phyloP scores from a whole-genome alignment of 257 asterid species.

The Salvia rosmarinus region DNA sequence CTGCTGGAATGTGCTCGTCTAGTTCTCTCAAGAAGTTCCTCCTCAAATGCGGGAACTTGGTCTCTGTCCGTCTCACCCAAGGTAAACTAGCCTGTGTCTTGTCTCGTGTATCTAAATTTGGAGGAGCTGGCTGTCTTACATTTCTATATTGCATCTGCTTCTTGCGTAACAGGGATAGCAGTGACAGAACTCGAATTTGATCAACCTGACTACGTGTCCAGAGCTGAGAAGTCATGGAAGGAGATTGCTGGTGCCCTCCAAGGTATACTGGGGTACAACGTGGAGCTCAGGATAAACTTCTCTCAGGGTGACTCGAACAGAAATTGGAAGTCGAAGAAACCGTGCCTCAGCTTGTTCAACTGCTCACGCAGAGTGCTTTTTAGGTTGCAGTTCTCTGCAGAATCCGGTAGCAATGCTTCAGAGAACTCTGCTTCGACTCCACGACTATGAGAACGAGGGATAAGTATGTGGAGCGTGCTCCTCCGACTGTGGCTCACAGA shows the following conservation, averaged over 20 bases:
- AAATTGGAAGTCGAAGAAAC: not conserved
- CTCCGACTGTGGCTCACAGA: not conserved
- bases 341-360: constrained; percentile 5
- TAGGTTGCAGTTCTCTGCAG: not conserved
- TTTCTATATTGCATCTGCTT: not conserved
- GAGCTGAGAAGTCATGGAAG: constrained; percentile 85
- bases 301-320: not conserved
- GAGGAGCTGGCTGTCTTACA: too few relatives aligned
- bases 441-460: not conserved
- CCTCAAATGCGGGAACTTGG: constrained; percentile 64
- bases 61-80: constrained; percentile 55
- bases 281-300: constrained; percentile 55
- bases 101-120: not conserved
- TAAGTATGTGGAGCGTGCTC: constrained; percentile 10
- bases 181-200: constrained; percentile 69
- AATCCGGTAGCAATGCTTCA: not conserved
- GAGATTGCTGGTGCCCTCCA: constrained; percentile 73
- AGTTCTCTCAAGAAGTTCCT: constrained; percentile 63
- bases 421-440: not conserved
- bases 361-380: not conserved
- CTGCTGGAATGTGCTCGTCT: constrained; percentile 56
- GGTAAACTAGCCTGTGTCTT: constrained; percentile 40
- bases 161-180: constrained; percentile 65
- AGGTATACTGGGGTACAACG: constrained; percentile 55
- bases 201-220: constrained; percentile 55